phyloP scores from a whole-genome alignment of 768 basidiomycete genomes.

The Termitomyces sp. region DNA sequence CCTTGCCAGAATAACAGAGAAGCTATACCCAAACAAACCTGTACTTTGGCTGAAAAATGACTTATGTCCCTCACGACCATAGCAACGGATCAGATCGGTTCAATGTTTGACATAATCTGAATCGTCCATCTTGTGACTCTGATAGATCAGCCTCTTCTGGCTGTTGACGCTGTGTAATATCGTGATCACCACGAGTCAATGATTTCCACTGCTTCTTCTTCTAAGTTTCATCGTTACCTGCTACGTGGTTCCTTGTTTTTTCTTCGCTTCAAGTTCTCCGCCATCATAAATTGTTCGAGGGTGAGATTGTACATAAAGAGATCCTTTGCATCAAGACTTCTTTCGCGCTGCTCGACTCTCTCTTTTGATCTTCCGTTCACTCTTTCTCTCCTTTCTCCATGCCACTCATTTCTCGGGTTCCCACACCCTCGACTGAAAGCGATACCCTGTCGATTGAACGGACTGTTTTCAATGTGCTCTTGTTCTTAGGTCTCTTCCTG shows the following conservation, averaged over 20 bases:
- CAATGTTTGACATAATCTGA: too few relatives aligned
- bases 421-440: not conserved
- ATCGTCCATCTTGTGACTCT: too few relatives aligned
- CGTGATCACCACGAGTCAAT: too few relatives aligned
- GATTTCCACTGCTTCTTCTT: too few relatives aligned
- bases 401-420: not conserved
- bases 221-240: too few relatives aligned
- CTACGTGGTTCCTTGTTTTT: not conserved
- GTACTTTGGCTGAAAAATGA: too few relatives aligned
- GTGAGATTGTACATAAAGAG: not conserved
- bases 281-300: not conserved
- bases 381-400: not conserved
- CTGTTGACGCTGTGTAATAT: too few relatives aligned
- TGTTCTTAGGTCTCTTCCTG: not conserved
- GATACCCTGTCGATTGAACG: not conserved
- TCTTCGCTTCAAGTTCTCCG: not conserved
- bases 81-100: too few relatives aligned
- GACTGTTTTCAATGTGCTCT: not conserved
- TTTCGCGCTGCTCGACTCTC: not conserved
- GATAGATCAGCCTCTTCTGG: too few relatives aligned
- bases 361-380: not conserved
- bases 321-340: not conserved
- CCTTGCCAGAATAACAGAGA: too few relatives aligned
- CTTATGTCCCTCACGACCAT: too few relatives aligned
- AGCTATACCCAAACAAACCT: too few relatives aligned